Conservation (phyloP, 371 early-diverging fungal species). For the Rhizopus arrhizus region DNA sequence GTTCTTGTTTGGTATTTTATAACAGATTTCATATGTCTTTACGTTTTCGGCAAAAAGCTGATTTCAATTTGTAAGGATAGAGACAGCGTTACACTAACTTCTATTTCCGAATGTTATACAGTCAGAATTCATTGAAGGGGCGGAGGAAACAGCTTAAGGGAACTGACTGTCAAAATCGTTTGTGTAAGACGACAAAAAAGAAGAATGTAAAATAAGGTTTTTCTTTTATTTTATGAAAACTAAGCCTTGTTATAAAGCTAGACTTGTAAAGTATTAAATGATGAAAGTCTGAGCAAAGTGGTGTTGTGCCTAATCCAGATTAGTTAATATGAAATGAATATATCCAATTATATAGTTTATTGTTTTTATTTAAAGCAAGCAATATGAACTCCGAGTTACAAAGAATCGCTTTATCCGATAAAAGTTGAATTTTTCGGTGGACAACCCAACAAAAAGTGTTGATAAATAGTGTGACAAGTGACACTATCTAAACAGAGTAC, state of each 20-base stretch:
- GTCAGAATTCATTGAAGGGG: neutral
- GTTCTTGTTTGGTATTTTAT: neutral
- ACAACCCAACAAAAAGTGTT: neutral
- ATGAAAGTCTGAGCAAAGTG: neutral
- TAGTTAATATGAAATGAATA: neutral
- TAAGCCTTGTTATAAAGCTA: too few relatives aligned
- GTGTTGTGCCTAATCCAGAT: neutral
- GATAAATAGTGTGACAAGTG: too few relatives aligned
- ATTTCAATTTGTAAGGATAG: slow-evolving; percentile 6
- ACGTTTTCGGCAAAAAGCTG: neutral
- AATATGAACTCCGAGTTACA: slow-evolving; percentile 1
- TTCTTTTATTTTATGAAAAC: neutral
- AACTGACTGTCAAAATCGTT: neutral
- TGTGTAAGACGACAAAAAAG: too few relatives aligned
- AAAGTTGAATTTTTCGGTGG: neutral
- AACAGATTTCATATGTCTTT: neutral
- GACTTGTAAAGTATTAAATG: too few relatives aligned
- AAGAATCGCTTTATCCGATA: neutral
- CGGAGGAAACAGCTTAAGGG: neutral
- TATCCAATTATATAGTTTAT: neutral
- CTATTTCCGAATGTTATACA: neutral
- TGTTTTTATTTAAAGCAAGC: neutral
- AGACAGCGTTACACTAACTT: neutral
- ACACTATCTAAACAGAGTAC: too few relatives aligned
- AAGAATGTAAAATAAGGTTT: too few relatives aligned